Conservation (phyloP, 768 basidiomycete genomes). For the Aureoboletus auriporus region DNA sequence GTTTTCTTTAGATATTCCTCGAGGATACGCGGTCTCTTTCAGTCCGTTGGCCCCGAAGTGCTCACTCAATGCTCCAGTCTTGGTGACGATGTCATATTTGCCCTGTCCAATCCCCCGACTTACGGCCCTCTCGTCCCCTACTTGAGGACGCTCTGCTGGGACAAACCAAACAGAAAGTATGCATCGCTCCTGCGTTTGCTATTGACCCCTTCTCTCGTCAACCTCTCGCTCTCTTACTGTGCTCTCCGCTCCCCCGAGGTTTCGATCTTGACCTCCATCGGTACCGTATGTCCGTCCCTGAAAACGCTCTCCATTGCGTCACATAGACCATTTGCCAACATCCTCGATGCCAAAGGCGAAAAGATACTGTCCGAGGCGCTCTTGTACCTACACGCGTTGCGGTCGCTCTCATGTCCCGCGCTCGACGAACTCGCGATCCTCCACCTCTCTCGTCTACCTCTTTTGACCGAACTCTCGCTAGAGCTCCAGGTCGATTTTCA, state of each 20-base stretch:
- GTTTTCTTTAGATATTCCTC: conserved; percentile 25
- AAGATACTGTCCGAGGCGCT: conserved; percentile 21
- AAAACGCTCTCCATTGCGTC: conserved; percentile 8
- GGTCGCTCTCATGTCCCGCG: conserved; percentile 15
- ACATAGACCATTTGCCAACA: background rate
- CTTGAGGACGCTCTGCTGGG: conserved; percentile 20
- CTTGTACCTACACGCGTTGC: conserved; percentile 13
- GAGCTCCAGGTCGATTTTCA: conserved; percentile 12
- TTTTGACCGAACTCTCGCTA: conserved; percentile 12
- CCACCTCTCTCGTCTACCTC: conserved; percentile 21
- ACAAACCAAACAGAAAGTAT: conserved; percentile 8
- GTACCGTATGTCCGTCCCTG: conserved; percentile 18
- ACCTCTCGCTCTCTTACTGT: conserved; percentile 9
- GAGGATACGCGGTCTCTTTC: conserved; percentile 15
- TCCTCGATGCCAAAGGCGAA: conserved; percentile 10
- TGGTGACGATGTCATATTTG: conserved; percentile 21
- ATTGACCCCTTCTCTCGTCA: conserved; percentile 19
- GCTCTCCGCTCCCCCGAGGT: conserved; percentile 13
- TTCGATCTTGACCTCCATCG: conserved; percentile 18
- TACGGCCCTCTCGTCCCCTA: conserved; percentile 19
- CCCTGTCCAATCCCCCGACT: conserved; percentile 21
- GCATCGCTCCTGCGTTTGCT: conserved; percentile 19
- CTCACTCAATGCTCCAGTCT: conserved; percentile 1
- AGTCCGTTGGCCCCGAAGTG: background rate
- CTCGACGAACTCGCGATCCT: conserved; percentile 19